Conservation (phyloP, 2,329 filamentous ascomycete species). For the Rhexocercosporidium sp. region DNA sequence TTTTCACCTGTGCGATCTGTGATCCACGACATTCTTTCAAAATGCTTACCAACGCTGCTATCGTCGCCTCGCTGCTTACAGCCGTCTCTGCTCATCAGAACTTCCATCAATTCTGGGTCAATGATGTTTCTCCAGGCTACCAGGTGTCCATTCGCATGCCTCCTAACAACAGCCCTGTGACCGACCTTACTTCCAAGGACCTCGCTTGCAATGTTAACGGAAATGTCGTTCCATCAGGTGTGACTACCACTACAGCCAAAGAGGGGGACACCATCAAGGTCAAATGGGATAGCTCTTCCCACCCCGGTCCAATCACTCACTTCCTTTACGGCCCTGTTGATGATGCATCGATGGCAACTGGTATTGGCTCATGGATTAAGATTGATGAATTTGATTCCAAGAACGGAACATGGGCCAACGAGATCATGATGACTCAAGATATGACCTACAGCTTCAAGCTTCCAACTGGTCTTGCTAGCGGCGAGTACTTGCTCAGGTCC, state of each 20-base stretch:
- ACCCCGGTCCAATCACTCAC: constrained; percentile 48
- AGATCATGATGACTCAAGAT: constrained; percentile 37
- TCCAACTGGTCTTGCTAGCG: constrained; percentile 31
- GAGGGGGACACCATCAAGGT: constrained; percentile 46
- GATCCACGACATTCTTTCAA: constrained; percentile 34
- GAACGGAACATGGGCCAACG: constrained; percentile 41
- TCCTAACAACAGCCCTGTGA: constrained; percentile 56
- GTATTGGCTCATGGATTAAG: constrained; percentile 42
- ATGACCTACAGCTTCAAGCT: constrained; percentile 37
- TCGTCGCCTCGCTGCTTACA: constrained; percentile 36
- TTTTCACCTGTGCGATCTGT: constrained; percentile 19
- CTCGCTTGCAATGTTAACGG: constrained; percentile 55
- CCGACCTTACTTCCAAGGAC: constrained; percentile 52
- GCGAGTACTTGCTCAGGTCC: constrained; percentile 37
- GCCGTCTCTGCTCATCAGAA: constrained; percentile 47
- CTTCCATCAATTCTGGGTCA: constrained; percentile 50
- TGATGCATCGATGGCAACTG: constrained; percentile 37
- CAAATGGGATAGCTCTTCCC: constrained; percentile 46
- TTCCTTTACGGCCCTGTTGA: constrained; percentile 44
- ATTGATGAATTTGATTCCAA: constrained; percentile 40
- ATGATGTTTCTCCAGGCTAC: constrained; percentile 44
- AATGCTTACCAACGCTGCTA: constrained; percentile 38
- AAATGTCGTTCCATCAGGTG: constrained; percentile 39
- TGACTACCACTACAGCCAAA: constrained; percentile 42
- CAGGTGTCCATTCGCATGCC: constrained; percentile 50